Percentiles rank a stretch among this genome's conserved stretches.
These are phyloP conservation scores for Aspergillus sp. DNA, from an alignment of 2,329 filamentous ascomycete genomes.

Conservation along the genomic window DNA sequence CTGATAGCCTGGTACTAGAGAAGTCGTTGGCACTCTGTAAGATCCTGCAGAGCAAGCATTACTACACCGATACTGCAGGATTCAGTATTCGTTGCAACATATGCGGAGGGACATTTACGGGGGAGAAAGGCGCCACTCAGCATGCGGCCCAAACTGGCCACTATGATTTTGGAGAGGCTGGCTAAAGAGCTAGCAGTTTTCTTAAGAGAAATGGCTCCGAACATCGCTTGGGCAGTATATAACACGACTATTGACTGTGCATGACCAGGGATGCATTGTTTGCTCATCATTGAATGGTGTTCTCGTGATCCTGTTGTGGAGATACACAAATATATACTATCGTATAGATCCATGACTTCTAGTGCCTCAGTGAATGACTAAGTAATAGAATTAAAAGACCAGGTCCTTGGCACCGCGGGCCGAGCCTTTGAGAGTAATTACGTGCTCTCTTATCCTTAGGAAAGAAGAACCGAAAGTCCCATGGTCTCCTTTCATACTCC, in stretches of 20 bases:
- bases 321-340: neutral
- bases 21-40: slow-evolving; percentile 65
- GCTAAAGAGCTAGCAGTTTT: slow-evolving; percentile 17
- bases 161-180: slow-evolving; percentile 50
- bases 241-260: neutral
- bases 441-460: too few relatives aligned
- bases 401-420: too few relatives aligned
- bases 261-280: neutral
- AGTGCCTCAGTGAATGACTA: neutral
- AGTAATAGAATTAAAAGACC: too few relatives aligned
- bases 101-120: slow-evolving; percentile 44
- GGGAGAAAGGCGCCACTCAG: slow-evolving; percentile 47
- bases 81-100: slow-evolving; percentile 76
- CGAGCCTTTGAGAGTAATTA: too few relatives aligned
- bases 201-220: neutral
- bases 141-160: slow-evolving; percentile 50
- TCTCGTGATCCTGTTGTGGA: neutral
- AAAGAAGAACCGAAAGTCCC: neutral
- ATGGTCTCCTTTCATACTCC: neutral
- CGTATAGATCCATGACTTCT: neutral
- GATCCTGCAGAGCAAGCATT: slow-evolving; percentile 70
- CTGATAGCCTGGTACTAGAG: slow-evolving; percentile 55
- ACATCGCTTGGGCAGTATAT: neutral
- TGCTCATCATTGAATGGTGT: neutral
- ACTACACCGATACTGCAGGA: slow-evolving; percentile 83